Conservation (phyloP, 1,284 basidiomycete genomes). For the Cryptococcus sp. region DNA sequence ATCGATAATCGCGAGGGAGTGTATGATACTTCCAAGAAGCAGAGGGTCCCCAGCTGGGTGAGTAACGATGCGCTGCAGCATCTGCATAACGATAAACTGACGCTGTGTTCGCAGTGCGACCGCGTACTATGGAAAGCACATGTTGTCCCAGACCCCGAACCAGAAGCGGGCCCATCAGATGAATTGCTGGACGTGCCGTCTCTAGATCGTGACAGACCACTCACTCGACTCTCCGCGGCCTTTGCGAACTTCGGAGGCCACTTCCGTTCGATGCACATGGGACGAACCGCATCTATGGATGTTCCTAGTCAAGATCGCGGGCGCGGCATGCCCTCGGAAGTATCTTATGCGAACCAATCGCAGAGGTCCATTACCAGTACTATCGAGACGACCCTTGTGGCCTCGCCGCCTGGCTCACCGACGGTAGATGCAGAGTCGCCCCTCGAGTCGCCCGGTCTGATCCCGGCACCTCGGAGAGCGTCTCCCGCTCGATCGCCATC, state of each 20-base stretch:
- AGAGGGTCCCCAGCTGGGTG: slow-evolving; percentile 58
- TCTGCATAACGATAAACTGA: slow-evolving; percentile 1
- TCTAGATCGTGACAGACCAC: slow-evolving; percentile 14
- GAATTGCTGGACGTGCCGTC: slow-evolving; percentile 6
- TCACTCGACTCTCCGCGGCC: slow-evolving; percentile 36
- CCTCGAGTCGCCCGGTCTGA: slow-evolving; percentile 10
- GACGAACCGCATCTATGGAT: slow-evolving; percentile 31
- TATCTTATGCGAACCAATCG: neutral
- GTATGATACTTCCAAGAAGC: slow-evolving; percentile 58
- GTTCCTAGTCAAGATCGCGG: slow-evolving; percentile 21
- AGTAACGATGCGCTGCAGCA: slow-evolving; percentile 6
- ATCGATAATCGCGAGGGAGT: slow-evolving; percentile 51
- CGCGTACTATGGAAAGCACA: slow-evolving; percentile 53
- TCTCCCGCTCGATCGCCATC: slow-evolving; percentile 1
- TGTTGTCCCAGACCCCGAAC: slow-evolving; percentile 37
- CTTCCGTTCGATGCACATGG: slow-evolving; percentile 23
- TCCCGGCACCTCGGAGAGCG: slow-evolving; percentile 11
- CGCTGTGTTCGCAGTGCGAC: slow-evolving; percentile 44
- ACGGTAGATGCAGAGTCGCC: neutral
- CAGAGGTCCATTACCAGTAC: neutral
- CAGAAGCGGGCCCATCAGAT: neutral
- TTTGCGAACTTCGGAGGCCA: slow-evolving; percentile 39
- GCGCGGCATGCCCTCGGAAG: slow-evolving; percentile 1
- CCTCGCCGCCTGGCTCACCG: slow-evolving; percentile 17
- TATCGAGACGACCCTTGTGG: slow-evolving; percentile 2